Evolutionary conservation across 345 rosid genomes (phyloP).

Genomic region (Alliaria petiolata): DNA sequence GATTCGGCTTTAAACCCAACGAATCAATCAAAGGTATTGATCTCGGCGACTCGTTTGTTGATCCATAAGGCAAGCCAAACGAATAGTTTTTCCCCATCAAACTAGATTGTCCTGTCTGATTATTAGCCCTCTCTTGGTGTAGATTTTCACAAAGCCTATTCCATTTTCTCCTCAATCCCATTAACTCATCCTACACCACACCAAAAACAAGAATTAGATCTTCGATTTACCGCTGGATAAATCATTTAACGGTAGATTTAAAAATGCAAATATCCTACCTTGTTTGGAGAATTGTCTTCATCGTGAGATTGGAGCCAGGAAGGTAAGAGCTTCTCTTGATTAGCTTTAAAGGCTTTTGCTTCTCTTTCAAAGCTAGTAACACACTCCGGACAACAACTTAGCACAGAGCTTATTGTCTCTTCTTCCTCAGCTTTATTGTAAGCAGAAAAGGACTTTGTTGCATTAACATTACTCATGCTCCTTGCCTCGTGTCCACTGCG

Average conservation of each 20-base stretch:
- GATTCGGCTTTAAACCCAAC: slow-evolving; percentile 30
- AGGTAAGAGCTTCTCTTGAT: slow-evolving; percentile 50
- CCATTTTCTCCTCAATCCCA: slow-evolving; percentile 68
- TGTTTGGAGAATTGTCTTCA: slow-evolving; percentile 34
- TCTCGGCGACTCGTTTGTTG: slow-evolving; percentile 26
- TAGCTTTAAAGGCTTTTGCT: slow-evolving; percentile 48
- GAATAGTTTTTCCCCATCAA: slow-evolving; percentile 6
- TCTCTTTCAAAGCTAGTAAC: slow-evolving; percentile 61
- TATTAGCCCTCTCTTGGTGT: slow-evolving; percentile 37
- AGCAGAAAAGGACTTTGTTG: slow-evolving; percentile 42
- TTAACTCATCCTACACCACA: slow-evolving; percentile 50
- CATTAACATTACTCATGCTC: slow-evolving; percentile 30
- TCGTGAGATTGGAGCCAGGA: slow-evolving; percentile 59
- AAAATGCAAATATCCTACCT: slow-evolving; percentile 40
- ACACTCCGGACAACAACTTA: slow-evolving; percentile 69
- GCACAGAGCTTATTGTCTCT: slow-evolving; percentile 34
- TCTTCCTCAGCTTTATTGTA: slow-evolving; percentile 45
- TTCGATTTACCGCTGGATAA: background rate
- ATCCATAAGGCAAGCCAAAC: slow-evolving; percentile 40
- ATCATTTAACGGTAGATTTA: background rate
- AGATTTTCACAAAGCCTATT: slow-evolving; percentile 51
- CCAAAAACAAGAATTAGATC: background rate
- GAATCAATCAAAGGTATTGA: slow-evolving; percentile 48
- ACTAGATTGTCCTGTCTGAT: slow-evolving; percentile 6
- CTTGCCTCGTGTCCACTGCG: slow-evolving; percentile 59